A percentile compares a stretch with the other conserved stretches of the same genome.
Evolutionary conservation across 352 stramenopile species (phyloP).

Genomic region (Phytophthora constricta): DNA sequence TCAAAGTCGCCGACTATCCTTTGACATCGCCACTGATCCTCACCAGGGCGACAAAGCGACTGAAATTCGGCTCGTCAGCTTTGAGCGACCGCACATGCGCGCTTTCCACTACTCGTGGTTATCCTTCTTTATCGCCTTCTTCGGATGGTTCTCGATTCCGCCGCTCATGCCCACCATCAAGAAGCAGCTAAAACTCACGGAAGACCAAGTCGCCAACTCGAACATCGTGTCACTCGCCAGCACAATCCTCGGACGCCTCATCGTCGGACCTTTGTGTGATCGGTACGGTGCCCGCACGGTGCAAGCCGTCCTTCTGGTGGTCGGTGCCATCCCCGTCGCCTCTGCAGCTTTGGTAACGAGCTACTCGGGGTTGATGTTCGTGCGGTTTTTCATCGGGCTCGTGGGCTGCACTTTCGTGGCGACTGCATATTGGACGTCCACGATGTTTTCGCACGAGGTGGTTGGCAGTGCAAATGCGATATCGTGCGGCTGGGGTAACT

Average conservation of each 20-base stretch:
- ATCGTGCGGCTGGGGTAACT: slow-evolving; percentile 92
- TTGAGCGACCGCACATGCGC: slow-evolving; percentile 90
- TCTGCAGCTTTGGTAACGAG: slow-evolving; percentile 79
- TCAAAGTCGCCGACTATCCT: slow-evolving; percentile 13
- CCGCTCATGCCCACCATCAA: slow-evolving; percentile 64
- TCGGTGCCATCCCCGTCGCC: slow-evolving; percentile 80
- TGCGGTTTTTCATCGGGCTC: slow-evolving; percentile 94
- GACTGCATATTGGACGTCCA: slow-evolving; percentile 29
- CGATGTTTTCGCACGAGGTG: slow-evolving; percentile 32
- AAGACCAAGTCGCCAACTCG: slow-evolving; percentile 87
- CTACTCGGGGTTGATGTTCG: slow-evolving; percentile 67
- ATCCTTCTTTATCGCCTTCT: slow-evolving; percentile 94
- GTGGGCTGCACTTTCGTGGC: slow-evolving; percentile 84
- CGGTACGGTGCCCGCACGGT: slow-evolving; percentile 86
- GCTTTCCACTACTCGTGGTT: slow-evolving; percentile 92
- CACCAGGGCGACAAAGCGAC: slow-evolving; percentile 42
- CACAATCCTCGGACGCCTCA: slow-evolving; percentile 91
- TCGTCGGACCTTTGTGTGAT: slow-evolving; percentile 92
- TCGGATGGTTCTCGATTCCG: slow-evolving; percentile 93
- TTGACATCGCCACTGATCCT: slow-evolving; percentile 38
- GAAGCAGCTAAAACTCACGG: slow-evolving; percentile 77
- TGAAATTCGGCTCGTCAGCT: slow-evolving; percentile 76
- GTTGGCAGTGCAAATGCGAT: slow-evolving; percentile 46
- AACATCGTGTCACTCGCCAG: slow-evolving; percentile 89
- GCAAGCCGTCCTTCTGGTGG: slow-evolving; percentile 74